Evolutionary conservation across 495 filamentous ascomycete species (phyloP).

Genomic region (Paragyromitra xinjiangensis): DNA sequence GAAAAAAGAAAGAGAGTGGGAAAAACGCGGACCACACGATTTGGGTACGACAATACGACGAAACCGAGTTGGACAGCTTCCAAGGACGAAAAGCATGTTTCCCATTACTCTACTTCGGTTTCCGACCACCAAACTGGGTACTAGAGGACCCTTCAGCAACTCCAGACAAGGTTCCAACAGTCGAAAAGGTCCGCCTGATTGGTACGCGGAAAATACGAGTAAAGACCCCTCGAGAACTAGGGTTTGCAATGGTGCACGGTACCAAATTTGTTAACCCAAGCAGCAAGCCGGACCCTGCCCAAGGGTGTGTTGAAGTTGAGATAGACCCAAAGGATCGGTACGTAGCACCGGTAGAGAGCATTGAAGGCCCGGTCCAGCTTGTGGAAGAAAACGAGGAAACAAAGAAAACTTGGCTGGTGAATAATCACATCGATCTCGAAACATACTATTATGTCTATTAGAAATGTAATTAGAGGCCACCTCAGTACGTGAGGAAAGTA

Average conservation of each 20-base stretch:
- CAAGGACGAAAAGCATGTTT: conserved; percentile 7
- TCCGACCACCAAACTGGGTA: not conserved
- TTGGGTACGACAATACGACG: not conserved
- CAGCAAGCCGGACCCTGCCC: conserved; percentile 4
- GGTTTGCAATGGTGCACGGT: not conserved
- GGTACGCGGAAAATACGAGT: not conserved
- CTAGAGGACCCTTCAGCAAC: not conserved
- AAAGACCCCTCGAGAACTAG: not conserved
- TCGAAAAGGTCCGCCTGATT: not conserved
- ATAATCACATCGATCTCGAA: too few species aligned
- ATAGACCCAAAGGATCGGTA: not conserved
- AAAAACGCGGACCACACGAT: not conserved
- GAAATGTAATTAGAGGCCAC: too few species aligned
- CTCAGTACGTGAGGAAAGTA: too few species aligned
- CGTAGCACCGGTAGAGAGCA: not conserved
- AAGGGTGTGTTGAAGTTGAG: conserved; percentile 6
- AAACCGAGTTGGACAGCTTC: not conserved
- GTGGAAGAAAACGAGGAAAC: not conserved
- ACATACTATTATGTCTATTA: too few species aligned
- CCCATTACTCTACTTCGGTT: conserved; percentile 1
- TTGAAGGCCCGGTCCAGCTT: conserved; percentile 5
- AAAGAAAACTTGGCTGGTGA: too few species aligned
- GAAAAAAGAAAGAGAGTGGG: not conserved
- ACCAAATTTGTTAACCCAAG: conserved; percentile 1
- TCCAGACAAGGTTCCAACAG: not conserved